Base-by-base conservation (phyloP, 306 rosid genomes). In the Malus fusca region DNA sequence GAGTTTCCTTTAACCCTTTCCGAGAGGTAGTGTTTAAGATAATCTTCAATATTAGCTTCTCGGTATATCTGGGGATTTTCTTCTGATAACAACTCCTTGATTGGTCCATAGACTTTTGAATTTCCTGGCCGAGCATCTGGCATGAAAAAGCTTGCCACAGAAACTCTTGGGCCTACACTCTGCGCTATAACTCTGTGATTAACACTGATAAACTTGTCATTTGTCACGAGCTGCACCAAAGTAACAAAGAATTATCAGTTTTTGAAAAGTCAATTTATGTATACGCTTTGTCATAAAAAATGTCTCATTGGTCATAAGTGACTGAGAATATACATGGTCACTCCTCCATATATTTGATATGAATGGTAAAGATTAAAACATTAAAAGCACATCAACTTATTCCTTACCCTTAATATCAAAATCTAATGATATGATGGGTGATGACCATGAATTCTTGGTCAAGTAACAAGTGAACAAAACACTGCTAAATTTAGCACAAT, bases 131-230 rank as follows among this genome's bases (percentile, higher is more conserved):
- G 43, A 40, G 43, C 53, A 22, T 22, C 12, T 25, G 74, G 12
- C 52, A 69, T n/a, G n/a, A 88, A 86, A 42, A 88, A 86, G 71
- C 79, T 31, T 14, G 85, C 86, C 44, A 79, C 37, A 15, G 84
- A 86, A 11, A 79, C 76, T 72, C 90, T 84, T 67, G 92, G 87
- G 4, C 84, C 81, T 1, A 7, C 37, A 26, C 11, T 19, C 25
- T 71, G 82, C 5, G 82, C 81, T 12, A 78, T 1, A 35, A 85
- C 88, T 74, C 87, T 77, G 8, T 86, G 88, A 23, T 79, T 79
- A 11, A 53, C 76, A 48, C 87, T 88, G 14, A 66, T 68, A 68
- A 80, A 68, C 66, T 28, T 74, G 33, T 80, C 71, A 42, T 80
- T 80, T 30, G 79, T n/a, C 6, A 80, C 2, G n/a, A 79, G 69